Percentiles rank a stretch among this genome's conserved stretches.
phyloP scores from a whole-genome alignment of 176 grass and related monocot genomes.

The Leersia perrieri region DNA sequence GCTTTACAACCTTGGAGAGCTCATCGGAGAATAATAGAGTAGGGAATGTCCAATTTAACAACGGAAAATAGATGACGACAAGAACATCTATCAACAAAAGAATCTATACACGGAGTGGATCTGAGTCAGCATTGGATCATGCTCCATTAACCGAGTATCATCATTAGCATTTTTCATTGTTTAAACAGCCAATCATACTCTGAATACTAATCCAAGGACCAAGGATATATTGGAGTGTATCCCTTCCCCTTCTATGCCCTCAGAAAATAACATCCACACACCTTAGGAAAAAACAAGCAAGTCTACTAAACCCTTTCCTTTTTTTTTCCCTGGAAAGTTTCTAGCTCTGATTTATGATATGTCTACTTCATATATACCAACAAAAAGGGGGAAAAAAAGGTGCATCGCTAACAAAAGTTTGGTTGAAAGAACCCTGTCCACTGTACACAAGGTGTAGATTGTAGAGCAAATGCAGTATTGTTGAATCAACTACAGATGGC shows the following conservation, averaged over 20 bases:
- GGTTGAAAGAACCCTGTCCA: neutral
- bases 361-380: neutral
- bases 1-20: slow-evolving; percentile 25
- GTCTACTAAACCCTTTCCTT: neutral
- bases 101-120: slow-evolving; percentile 53
- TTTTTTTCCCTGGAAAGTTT: neutral
- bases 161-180: slow-evolving; percentile 1
- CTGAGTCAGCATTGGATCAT: slow-evolving; percentile 65
- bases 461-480: neutral
- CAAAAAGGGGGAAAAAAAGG: neutral
- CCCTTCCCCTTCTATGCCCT: neutral
- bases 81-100: slow-evolving; percentile 30
- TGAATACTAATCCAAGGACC: slow-evolving; percentile 25
- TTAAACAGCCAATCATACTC: slow-evolving; percentile 11
- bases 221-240: slow-evolving; percentile 15
- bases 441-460: neutral
- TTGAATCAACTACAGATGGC: neutral
- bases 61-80: slow-evolving; percentile 19
- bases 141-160: slow-evolving; percentile 9
- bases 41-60: slow-evolving; percentile 10
- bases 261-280: neutral
- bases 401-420: neutral
- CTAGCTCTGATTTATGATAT: neutral
- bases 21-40: slow-evolving; percentile 4
- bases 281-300: neutral